These are phyloP conservation scores for Fusarium aywerte DNA, from an alignment of 2,329 filamentous ascomycete genomes.

Conservation along the genomic window DNA sequence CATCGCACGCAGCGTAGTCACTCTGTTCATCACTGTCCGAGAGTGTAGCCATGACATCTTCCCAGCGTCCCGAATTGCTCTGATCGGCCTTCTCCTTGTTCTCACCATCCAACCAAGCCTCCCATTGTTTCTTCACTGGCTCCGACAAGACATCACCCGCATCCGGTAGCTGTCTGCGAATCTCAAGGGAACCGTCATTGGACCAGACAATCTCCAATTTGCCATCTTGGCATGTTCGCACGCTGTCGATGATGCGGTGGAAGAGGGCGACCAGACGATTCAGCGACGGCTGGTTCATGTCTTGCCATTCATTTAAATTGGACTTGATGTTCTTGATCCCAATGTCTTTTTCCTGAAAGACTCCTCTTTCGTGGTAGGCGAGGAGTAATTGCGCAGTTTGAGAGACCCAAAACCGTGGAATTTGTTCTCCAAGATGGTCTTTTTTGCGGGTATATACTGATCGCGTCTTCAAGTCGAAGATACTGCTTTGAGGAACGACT, in stretches of 20 bases:
- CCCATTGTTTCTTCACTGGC: conserved; percentile 40
- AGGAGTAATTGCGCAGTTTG: conserved; percentile 55
- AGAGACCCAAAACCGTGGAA: conserved; percentile 57
- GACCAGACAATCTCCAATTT: conserved; percentile 43
- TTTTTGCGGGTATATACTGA: conserved; percentile 35
- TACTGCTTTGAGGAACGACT: conserved; percentile 44
- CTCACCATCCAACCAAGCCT: conserved; percentile 36
- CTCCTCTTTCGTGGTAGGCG: conserved; percentile 53
- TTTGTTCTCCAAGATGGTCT: conserved; percentile 48
- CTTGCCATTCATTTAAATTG: conserved; percentile 53
- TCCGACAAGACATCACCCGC: conserved; percentile 42
- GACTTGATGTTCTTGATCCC: conserved; percentile 48
- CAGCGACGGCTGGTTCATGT: conserved; percentile 46
- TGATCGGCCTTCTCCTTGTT: neutral
- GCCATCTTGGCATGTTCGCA: conserved; percentile 11
- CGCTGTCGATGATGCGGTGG: conserved; percentile 30
- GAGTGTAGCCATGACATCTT: conserved; percentile 11
- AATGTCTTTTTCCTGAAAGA: conserved; percentile 50
- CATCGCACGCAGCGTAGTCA: conserved; percentile 45
- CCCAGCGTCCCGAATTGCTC: conserved; percentile 6
- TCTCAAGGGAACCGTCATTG: conserved; percentile 32
- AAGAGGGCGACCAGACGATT: conserved; percentile 45
- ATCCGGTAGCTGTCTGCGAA: conserved; percentile 41
- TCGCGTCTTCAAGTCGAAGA: conserved; percentile 61
- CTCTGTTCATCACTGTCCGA: conserved; percentile 21